A percentile compares a stretch with the other conserved stretches of the same genome.
Conservation (phyloP, 805 yeast species). For the Scheffersomyces spartinae region DNA sequence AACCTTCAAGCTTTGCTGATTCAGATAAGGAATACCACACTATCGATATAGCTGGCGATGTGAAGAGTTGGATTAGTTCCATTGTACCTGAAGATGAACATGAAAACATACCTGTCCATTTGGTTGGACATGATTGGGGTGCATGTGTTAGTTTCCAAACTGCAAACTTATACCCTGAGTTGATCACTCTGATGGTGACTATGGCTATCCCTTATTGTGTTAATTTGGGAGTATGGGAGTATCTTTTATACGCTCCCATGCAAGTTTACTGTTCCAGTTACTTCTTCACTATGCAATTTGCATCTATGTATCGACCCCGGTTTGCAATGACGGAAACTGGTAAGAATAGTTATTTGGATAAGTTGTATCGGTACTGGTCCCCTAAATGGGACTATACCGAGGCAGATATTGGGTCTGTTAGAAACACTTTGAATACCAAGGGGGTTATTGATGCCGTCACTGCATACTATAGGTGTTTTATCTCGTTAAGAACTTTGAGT, state of each 20-base stretch:
- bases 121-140: constrained; percentile 36
- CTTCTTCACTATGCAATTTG: constrained; percentile 25
- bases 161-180: constrained; percentile 21
- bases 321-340: constrained; percentile 9
- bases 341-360: constrained; percentile 15
- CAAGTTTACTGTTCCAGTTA: constrained; percentile 25
- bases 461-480: constrained; percentile 24
- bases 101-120: constrained; percentile 19
- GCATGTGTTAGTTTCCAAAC: constrained; percentile 25
- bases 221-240: constrained; percentile 15
- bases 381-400: constrained; percentile 22
- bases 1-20: constrained; percentile 18
- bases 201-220: constrained; percentile 28
- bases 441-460: constrained; percentile 22
- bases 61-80: constrained; percentile 18
- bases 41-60: constrained; percentile 21
- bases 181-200: constrained; percentile 19
- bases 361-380: constrained; percentile 27
- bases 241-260: constrained; percentile 17
- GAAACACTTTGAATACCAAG: constrained; percentile 13
- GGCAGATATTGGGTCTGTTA: constrained; percentile 15
- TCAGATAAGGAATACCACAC: constrained; percentile 13
- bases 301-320: constrained; percentile 11
- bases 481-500: constrained; percentile 12
- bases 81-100: constrained; percentile 8